These are phyloP conservation scores for Penicillium cinerascens DNA, from an alignment of 495 filamentous ascomycete species.

Conservation along the genomic window DNA sequence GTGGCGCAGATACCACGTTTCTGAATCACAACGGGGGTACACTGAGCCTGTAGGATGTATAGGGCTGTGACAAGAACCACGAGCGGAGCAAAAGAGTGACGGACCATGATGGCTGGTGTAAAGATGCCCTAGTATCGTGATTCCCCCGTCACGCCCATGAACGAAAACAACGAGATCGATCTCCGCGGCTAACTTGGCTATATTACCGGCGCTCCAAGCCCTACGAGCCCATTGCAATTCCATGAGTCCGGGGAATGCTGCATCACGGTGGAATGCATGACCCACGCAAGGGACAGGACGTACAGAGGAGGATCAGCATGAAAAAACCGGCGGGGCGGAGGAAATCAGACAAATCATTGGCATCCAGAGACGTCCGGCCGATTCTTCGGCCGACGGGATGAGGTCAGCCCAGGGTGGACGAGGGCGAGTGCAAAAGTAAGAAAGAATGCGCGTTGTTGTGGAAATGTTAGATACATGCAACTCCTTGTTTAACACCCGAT, in stretches of 20 bases:
- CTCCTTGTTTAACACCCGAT: constrained; percentile 24
- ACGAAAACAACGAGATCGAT: background rate
- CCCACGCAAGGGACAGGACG: constrained; percentile 12
- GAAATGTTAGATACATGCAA: constrained; percentile 25
- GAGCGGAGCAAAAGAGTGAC: constrained; percentile 21
- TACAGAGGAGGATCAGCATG: constrained; percentile 5
- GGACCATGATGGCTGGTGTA: constrained; percentile 26
- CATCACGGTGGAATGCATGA: constrained; percentile 26
- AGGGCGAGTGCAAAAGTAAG: background rate
- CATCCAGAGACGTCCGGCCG: background rate
- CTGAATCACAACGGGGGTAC: constrained; percentile 14
- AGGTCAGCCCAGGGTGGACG: constrained; percentile 13
- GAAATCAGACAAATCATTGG: constrained; percentile 12
- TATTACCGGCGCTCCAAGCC: constrained; percentile 3
- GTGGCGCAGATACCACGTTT: constrained; percentile 39
- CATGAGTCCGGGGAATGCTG: constrained; percentile 22
- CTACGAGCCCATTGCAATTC: constrained; percentile 6
- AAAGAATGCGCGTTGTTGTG: constrained; percentile 26
- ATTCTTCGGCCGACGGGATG: constrained; percentile 10
- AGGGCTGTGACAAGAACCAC: constrained; percentile 20
- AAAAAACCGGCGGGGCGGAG: background rate
- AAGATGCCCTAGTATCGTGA: constrained; percentile 11
- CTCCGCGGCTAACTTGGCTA: background rate
- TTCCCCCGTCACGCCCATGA: constrained; percentile 8
- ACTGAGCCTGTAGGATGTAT: constrained; percentile 15